Percentiles rank a stretch among this genome's conserved stretches.
phyloP scores from a whole-genome alignment of 176 grass and related monocot genomes.

The Oryza meridionalis region DNA sequence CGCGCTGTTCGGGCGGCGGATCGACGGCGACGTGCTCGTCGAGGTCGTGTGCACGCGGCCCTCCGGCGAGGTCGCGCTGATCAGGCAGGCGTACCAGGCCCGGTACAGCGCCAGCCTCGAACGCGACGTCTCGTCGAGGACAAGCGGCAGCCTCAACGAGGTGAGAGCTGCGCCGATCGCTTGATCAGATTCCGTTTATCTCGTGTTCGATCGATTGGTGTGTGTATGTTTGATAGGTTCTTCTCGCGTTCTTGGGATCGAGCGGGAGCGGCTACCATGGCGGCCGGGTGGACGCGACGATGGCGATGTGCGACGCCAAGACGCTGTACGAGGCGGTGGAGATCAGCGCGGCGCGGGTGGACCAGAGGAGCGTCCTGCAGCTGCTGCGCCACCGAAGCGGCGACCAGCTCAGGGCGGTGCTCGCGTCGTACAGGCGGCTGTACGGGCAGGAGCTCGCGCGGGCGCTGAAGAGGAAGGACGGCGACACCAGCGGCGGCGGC shows the following conservation, averaged over 20 bases:
- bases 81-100: constrained; percentile 26
- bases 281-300: constrained; percentile 27
- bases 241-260: constrained; percentile 43
- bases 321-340: constrained; percentile 51
- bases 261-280: background rate
- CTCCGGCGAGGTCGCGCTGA: constrained; percentile 11
- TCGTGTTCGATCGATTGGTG: background rate
- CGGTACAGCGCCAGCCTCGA: constrained; percentile 31
- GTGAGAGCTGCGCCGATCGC: background rate
- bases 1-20: constrained; percentile 31
- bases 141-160: constrained; percentile 28
- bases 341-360: constrained; percentile 36
- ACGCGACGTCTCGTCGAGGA: constrained; percentile 20
- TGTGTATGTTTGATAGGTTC: background rate
- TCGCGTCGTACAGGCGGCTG: constrained; percentile 49
- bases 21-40: constrained; percentile 25
- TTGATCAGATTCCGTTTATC: background rate
- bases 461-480: constrained; percentile 44
- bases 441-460: constrained; percentile 51
- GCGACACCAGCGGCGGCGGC: background rate
- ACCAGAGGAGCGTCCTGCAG: constrained; percentile 39
- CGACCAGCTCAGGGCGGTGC: constrained; percentile 34
- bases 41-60: constrained; percentile 38
- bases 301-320: constrained; percentile 60
- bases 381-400: constrained; percentile 44